Conservation (phyloP, 148 eudicot species). For the Rhododendron vialii region DNA sequence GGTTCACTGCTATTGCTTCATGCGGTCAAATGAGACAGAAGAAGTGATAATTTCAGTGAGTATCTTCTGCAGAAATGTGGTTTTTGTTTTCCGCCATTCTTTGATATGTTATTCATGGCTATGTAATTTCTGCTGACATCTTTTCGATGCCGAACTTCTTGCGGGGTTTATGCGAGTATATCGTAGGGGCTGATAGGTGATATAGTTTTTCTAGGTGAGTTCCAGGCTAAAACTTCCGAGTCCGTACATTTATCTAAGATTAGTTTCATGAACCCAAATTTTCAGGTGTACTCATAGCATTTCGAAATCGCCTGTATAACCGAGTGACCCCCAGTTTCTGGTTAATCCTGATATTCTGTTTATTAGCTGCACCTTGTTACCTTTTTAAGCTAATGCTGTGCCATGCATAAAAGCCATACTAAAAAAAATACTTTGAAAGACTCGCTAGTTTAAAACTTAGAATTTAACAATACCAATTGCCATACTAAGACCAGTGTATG, state of each 20-base stretch:
- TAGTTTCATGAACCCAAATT: background rate
- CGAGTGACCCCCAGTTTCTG: background rate
- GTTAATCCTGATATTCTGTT: background rate
- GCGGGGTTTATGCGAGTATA: background rate
- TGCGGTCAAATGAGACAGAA: constrained; percentile 75
- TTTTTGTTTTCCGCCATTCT: background rate
- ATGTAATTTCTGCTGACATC: background rate
- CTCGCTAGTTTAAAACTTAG: background rate
- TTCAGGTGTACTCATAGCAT: background rate
- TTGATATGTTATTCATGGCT: background rate
- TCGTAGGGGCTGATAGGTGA: background rate
- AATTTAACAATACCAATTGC: background rate
- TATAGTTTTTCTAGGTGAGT: background rate
- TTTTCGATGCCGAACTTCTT: background rate
- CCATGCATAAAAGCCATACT: background rate
- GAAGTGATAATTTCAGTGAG: constrained; percentile 62
- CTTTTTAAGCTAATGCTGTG: background rate
- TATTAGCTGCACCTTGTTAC: background rate
- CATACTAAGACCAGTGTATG: background rate
- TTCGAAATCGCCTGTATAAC: background rate
- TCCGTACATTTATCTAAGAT: background rate
- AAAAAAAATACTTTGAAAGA: background rate
- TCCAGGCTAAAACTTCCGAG: background rate
- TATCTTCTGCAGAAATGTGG: background rate
- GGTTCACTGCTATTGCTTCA: constrained; percentile 99